Evolutionary conservation across 2,329 filamentous ascomycete genomes (phyloP).

Genomic region (Sarocladiaceae sp.): DNA sequence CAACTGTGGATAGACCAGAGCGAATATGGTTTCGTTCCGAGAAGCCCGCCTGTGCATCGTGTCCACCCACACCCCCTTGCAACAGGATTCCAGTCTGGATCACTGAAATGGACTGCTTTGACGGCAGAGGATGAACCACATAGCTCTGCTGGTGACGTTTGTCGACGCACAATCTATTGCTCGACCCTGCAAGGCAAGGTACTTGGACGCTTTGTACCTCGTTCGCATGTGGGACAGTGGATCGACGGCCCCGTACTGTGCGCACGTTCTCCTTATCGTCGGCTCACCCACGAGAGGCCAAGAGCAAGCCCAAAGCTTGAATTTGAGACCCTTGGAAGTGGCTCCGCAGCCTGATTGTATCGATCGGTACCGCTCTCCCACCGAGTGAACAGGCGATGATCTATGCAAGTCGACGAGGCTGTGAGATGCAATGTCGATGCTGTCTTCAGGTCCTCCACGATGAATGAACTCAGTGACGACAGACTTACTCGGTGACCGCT

Average conservation of each 20-base stretch:
- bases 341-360: too few relatives aligned
- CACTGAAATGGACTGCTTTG: not conserved
- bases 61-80: slow-evolving; percentile 6
- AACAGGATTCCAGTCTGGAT: slow-evolving; percentile 6
- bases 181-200: not conserved
- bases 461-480: too few relatives aligned
- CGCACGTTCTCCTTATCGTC: not conserved
- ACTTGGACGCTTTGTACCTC: slow-evolving; percentile 1
- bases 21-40: slow-evolving; percentile 10
- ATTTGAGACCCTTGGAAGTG: not conserved
- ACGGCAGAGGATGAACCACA: not conserved
- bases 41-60: slow-evolving; percentile 1
- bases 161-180: not conserved
- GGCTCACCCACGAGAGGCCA: not conserved
- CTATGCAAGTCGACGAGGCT: too few relatives aligned
- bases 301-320: not conserved
- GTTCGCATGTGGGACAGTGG: not conserved
- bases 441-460: too few relatives aligned
- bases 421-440: too few relatives aligned
- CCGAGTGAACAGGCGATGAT: too few relatives aligned
- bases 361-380: too few relatives aligned
- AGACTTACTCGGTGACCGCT: too few relatives aligned
- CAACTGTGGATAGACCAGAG: slow-evolving; percentile 8
- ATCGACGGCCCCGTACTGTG: not conserved
- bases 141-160: not conserved